A percentile compares a stretch with the other conserved stretches of the same genome.
Conservation (phyloP, 495 filamentous ascomycete species). For the Cercophora samala region DNA sequence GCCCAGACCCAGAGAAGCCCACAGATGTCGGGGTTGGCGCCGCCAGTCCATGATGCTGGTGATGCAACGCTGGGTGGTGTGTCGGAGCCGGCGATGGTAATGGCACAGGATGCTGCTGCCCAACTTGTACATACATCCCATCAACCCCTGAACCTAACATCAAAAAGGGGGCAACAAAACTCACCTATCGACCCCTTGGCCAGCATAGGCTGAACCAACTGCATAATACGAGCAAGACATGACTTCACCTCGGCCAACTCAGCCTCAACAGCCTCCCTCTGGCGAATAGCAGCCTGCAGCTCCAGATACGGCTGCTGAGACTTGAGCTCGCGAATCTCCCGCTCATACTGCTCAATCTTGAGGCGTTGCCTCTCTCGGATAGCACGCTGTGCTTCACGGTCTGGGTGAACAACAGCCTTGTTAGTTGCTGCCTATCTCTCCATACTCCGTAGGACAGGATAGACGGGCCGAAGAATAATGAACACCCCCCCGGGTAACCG, state of each 20-base stretch:
- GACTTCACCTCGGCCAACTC: conserved; percentile 69
- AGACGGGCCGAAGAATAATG: background rate
- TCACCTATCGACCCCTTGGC: conserved; percentile 22
- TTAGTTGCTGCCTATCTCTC: background rate
- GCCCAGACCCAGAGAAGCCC: conserved; percentile 32
- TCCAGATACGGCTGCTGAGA: conserved; percentile 76
- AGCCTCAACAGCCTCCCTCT: conserved; percentile 65
- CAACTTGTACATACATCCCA: conserved; percentile 4
- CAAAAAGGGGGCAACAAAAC: background rate
- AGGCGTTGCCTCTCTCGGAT: conserved; percentile 74
- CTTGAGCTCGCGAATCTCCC: conserved; percentile 44
- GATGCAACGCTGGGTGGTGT: conserved; percentile 1
- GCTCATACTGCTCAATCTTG: conserved; percentile 63
- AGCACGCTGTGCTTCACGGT: conserved; percentile 78
- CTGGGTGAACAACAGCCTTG: conserved; percentile 29
- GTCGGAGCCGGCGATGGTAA: conserved; percentile 18
- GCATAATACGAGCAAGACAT: conserved; percentile 57
- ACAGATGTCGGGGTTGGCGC: conserved; percentile 23
- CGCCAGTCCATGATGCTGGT: conserved; percentile 12
- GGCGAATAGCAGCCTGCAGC: conserved; percentile 63
- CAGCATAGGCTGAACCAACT: conserved; percentile 61
- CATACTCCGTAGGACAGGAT: background rate
- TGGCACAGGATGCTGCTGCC: background rate
- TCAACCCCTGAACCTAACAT: background rate
- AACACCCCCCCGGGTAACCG: background rate